These are phyloP conservation scores for Ustilago lituana DNA, from an alignment of 1,284 basidiomycete genomes.

Conservation along the genomic window DNA sequence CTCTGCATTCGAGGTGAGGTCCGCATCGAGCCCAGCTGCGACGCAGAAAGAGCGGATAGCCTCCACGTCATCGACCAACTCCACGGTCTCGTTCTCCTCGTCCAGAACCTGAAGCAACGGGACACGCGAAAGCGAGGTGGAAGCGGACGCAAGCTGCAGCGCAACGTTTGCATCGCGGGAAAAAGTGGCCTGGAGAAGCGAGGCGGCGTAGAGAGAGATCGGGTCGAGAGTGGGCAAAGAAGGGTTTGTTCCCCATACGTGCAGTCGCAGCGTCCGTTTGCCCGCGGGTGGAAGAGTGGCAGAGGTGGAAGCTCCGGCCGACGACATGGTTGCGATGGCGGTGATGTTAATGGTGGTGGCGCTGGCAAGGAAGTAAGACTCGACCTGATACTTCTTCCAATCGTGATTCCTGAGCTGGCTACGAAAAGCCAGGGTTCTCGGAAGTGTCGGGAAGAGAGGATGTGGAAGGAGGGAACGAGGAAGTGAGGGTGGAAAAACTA, in stretches of 20 bases:
- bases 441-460: conserved; percentile 8
- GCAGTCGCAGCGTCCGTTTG: conserved; percentile 18
- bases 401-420: too few relatives aligned
- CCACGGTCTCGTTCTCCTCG: conserved; percentile 4
- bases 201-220: conserved; percentile 49
- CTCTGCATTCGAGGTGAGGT: conserved; percentile 4
- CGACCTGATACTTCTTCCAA: too few relatives aligned
- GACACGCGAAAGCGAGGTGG: conserved; percentile 41
- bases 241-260: conserved; percentile 34
- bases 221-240: conserved; percentile 55
- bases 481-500: conserved; percentile 9
- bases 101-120: conserved; percentile 44
- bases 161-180: neutral
- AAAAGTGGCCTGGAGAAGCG: conserved; percentile 48
- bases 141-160: conserved; percentile 35
- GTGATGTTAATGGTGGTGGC: neutral
- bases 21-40: conserved; percentile 28
- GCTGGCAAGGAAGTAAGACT: too few relatives aligned
- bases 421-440: neutral
- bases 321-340: neutral
- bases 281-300: neutral
- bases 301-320: conserved; percentile 3
- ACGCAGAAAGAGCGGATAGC: conserved; percentile 32
- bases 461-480: neutral
- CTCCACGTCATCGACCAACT: conserved; percentile 36